Evolutionary conservation across 1,139 yeast species (phyloP), one percentile per base, ranked within the genome.

Genomic region (Diutina sp.): DNA sequence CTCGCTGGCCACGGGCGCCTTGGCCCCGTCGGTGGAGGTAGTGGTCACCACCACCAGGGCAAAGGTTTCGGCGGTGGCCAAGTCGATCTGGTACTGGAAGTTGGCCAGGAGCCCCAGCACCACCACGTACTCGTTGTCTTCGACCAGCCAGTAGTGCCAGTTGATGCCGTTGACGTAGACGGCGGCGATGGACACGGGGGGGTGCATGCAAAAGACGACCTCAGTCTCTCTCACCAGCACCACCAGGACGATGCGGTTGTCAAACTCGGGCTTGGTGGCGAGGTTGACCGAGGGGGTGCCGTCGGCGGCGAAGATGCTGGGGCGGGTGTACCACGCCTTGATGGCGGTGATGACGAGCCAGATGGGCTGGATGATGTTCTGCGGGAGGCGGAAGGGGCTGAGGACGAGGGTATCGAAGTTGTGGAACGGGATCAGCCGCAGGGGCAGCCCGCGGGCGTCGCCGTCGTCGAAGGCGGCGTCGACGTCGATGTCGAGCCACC

Each of bases 31-130:
- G 21, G 32, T 38, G 3, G 41, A 7, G 5, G 45, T 50, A 7
- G 53, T 50, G 14, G 53, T 50, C n/a, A 50, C 53, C 30, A 32
- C 32, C 44, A 50, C 41, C 53, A 50, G 53, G 14, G 53, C 53
- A 16, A n/a, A 18, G n/a, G n/a, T 12, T 8, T 5, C 12, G n/a
- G 11, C 16, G 45, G 44, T 32, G 28, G 14, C 41, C 16, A 50
- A 8, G 11, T 50, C 53, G 16, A 50, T 50, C 14, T 50, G 53
- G 53, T 50, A 50, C 16, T 50, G 53, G 44, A 50, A 50, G 35
- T 50, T 30, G 29, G 53, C 44, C 14, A 38, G 32, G 28, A 50
- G 53, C 21, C 53, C 53, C 28, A 32, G 32, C 30, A 50, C 44
- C 30, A 50, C 35, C 21, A 48, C 14, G 9, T 32, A 30, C 18